Base-by-base conservation (phyloP, 306 rosid genomes). In the Boehmeria nivea region DNA sequence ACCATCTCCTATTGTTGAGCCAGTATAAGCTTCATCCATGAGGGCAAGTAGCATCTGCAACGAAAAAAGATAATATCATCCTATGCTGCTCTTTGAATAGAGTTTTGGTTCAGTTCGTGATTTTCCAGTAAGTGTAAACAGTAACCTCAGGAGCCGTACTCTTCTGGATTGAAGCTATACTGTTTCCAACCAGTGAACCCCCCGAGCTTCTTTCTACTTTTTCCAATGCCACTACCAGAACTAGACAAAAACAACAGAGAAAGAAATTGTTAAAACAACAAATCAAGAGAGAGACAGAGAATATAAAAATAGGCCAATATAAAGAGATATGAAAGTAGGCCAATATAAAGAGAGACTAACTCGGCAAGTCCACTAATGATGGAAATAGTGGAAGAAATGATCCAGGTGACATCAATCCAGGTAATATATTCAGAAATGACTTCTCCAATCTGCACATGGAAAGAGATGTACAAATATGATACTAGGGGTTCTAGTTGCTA, bases 21-120 rank as follows among this genome's bases (percentile, higher is more conserved):
- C 98, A 18, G 98, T 87, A 72, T 91, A 91, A 44, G 96, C 98
- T 75, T 91, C 98, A 75, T 91, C 98, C 98, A 91, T 91, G 45
- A 91, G 91, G 47, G 96, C 98, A 49, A 91, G 96, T 64, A 91
- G 78, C 98, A 87, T 87, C 98, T 91, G 69, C 49, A 70, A 34
- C 59, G 28, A 59, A 49, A 78, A 53, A 34, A 57, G 45, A 44
- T 8, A 17, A 2, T 20, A 33, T 57, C 48, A 63, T 50, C 21
- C 26, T 71, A 9, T 28, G 28, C n/a, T 37, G 64, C 59, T 57
- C 22, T 60, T 16, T 53, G 44, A 45, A 59, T 26, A 34, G 48
- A 69, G 62, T 54, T 54, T 55, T 55, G 13, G 42, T 28, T 43
- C 25, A 57, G 68, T 22, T 25, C 57, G 11, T 26, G 38, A 14